Conservation (phyloP, 1,284 basidiomycete species). For the Coniferiporia sulphurascens region DNA sequence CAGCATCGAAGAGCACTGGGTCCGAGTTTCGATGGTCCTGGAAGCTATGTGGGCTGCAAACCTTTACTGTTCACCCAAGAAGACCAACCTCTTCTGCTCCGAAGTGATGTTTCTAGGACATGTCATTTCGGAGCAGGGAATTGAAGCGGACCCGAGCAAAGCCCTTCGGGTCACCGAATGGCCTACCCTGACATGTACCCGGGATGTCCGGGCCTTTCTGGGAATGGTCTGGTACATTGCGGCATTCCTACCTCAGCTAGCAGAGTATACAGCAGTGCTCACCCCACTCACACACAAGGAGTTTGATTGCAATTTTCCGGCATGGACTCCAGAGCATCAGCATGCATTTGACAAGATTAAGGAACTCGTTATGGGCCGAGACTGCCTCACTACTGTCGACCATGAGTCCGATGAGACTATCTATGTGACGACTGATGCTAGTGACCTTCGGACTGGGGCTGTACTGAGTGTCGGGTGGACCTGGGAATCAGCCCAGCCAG, state of each 20-base stretch:
- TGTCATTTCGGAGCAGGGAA: slow-evolving; percentile 28
- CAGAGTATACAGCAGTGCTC: slow-evolving; percentile 28
- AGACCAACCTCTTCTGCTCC: slow-evolving; percentile 27
- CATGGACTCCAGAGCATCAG: slow-evolving; percentile 30
- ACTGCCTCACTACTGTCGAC: slow-evolving; percentile 30
- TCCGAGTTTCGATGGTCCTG: slow-evolving; percentile 28
- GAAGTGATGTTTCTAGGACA: slow-evolving; percentile 34
- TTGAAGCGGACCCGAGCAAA: slow-evolving; percentile 31
- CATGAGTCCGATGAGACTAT: slow-evolving; percentile 32
- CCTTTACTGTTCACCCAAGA: slow-evolving; percentile 29
- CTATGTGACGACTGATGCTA: slow-evolving; percentile 35
- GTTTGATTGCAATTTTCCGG: slow-evolving; percentile 25
- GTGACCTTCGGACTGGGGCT: slow-evolving; percentile 29
- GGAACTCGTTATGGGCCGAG: slow-evolving; percentile 22
- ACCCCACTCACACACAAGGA: slow-evolving; percentile 30
- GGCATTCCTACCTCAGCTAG: slow-evolving; percentile 33
- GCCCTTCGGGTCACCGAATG: slow-evolving; percentile 31
- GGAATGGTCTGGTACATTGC: slow-evolving; percentile 34
- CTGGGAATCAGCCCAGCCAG: slow-evolving; percentile 29
- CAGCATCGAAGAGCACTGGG: slow-evolving; percentile 31
- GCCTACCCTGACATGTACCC: slow-evolving; percentile 28
- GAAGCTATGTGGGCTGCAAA: slow-evolving; percentile 21
- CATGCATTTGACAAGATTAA: slow-evolving; percentile 38
- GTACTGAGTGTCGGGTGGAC: slow-evolving; percentile 29
- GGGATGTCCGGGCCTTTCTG: slow-evolving; percentile 32